Evolutionary conservation across 2,329 filamentous ascomycete species (phyloP), one percentile per base, ranked within the genome.

Genomic region (Fusarium begoniae): DNA sequence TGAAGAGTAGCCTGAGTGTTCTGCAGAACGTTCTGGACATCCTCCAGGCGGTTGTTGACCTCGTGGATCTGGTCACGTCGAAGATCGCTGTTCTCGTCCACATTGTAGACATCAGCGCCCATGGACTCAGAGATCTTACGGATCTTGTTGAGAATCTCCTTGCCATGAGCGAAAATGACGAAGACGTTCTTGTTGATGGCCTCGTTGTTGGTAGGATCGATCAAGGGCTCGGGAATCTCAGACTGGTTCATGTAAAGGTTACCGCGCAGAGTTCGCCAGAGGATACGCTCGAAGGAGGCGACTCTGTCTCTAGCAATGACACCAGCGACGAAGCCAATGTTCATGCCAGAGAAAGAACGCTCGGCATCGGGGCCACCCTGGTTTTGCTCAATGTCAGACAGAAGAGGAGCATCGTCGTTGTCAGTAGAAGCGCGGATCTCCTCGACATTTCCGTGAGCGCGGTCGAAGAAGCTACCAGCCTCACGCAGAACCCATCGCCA

Each of bases 191-290:
- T 99, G 87, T 93, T 91, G 78, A 97, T 89, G 74, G 94, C 88
- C 84, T 98, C 96, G 82, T 98, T 98, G 85, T 91, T 98, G 81
- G 93, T 89, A 22, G 96, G 96, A 82, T 99, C 94, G 81, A 98
- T 88, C 77, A 99, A 92, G 43, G 94, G 91, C 82, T 99, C 96
- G 13, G 95, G 92, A 72, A 99, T 99, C 87, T 99, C 96, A 45
- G 96, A 96, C 87, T 99, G 97, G 85, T 99, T 99, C 96, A 99
- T 99, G 88, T 98, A 99, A 73, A 99, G 87, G 84, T 99, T 99
- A 79, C 96, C 96, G 82, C 96, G 94, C 47, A 99, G 90, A 1
- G 97, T 98, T 79, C 96, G 91, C 96, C 96, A 99, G 58, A 99
- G 88, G 77, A 99, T 99, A 68, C 96, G 93, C 86, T 99, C 97